Evolutionary conservation across 2,329 filamentous ascomycete genomes (phyloP).

Genomic region (Exophiala lecanii-corni): DNA sequence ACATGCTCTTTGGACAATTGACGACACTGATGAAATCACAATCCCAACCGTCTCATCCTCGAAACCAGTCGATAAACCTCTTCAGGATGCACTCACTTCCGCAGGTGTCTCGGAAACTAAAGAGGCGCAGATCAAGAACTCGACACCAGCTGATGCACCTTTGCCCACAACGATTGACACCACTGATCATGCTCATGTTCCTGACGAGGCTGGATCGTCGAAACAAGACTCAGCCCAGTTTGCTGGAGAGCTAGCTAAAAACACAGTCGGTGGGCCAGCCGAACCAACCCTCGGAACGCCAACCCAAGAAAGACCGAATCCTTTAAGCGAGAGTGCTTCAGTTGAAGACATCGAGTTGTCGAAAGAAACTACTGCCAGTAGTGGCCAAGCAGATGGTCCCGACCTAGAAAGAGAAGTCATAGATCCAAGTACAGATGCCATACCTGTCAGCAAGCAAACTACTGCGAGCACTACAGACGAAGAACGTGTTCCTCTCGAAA

Average conservation of each 20-base stretch:
- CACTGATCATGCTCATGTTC: conserved; percentile 7
- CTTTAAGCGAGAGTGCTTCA: conserved; percentile 10
- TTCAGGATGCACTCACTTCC: conserved; percentile 4
- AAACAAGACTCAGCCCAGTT: conserved; percentile 20
- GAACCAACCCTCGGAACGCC: conserved; percentile 36
- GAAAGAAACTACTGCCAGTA: conserved; percentile 21
- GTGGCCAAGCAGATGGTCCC: conserved; percentile 13
- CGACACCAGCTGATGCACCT: conserved; percentile 43
- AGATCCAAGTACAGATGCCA: conserved; percentile 17
- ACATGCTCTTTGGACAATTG: conserved; percentile 24
- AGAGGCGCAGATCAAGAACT: conserved; percentile 67
- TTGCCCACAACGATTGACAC: conserved; percentile 11
- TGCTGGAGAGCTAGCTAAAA: conserved; percentile 33
- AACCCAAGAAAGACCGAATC: conserved; percentile 30
- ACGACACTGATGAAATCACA: conserved; percentile 22
- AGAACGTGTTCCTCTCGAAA: conserved; percentile 12
- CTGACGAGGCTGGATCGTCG: conserved; percentile 1
- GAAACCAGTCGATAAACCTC: background rate
- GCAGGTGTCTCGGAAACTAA: conserved; percentile 40
- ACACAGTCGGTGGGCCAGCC: conserved; percentile 32
- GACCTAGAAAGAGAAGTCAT: conserved; percentile 20
- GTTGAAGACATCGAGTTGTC: conserved; percentile 18
- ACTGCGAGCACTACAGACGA: conserved; percentile 16
- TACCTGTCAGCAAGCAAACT: conserved; percentile 21
- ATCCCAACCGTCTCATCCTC: conserved; percentile 6